Conservation (phyloP, 257 asterid genomes). For the Lavandula angustifolia region DNA sequence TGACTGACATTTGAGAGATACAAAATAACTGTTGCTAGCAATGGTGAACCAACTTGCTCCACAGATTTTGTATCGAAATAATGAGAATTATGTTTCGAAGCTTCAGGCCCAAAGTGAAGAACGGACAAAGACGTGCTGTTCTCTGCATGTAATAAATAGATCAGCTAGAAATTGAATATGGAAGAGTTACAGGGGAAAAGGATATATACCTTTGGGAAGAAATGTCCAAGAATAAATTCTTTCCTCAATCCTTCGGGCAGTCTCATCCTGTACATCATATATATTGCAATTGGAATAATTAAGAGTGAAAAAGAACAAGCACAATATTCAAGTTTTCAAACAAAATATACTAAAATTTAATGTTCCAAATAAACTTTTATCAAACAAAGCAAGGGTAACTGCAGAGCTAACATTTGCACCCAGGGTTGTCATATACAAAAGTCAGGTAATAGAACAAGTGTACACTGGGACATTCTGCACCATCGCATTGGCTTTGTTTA, state of each 20-base stretch:
- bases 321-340: slow-evolving; percentile 5
- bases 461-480: slow-evolving; percentile 2
- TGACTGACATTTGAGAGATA: slow-evolving; percentile 66
- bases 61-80: slow-evolving; percentile 44
- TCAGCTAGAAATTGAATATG: slow-evolving; percentile 1
- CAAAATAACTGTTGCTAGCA: slow-evolving; percentile 73
- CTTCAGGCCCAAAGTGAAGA: slow-evolving; percentile 52
- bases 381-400: slow-evolving; percentile 15
- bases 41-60: slow-evolving; percentile 43
- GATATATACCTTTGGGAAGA: slow-evolving; percentile 65
- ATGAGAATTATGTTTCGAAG: slow-evolving; percentile 38
- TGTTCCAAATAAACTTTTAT: slow-evolving; percentile 3
- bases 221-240: slow-evolving; percentile 89
- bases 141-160: slow-evolving; percentile 41
- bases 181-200: slow-evolving; percentile 15
- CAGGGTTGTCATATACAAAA: background rate
- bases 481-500: slow-evolving; percentile 7
- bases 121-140: slow-evolving; percentile 55
- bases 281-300: slow-evolving; percentile 19
- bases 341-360: slow-evolving; percentile 6
- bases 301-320: slow-evolving; percentile 3
- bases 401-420: slow-evolving; percentile 18
- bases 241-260: slow-evolving; percentile 61
- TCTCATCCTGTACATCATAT: slow-evolving; percentile 56
- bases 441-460: background rate